Percentiles rank a stretch among this genome's conserved stretches.
These are phyloP conservation scores for Phytophthora foliorum DNA, from an alignment of 352 stramenopile genomes.

Conservation along the genomic window DNA sequence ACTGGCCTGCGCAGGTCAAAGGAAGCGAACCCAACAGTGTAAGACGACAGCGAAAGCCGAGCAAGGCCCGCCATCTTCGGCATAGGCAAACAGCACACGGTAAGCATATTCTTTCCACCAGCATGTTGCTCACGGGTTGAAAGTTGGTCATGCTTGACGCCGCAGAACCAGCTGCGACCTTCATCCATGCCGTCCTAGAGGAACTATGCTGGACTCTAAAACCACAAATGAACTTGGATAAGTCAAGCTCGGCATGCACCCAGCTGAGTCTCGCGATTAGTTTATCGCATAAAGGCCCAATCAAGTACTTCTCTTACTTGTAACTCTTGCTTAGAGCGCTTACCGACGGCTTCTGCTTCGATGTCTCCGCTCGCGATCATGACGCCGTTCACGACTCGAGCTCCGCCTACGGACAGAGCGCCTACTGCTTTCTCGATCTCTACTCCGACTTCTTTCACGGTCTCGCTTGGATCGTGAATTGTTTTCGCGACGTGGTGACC, in stretches of 20 bases:
- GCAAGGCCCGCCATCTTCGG: background rate
- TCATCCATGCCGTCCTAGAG: constrained; percentile 19
- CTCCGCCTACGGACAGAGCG: constrained; percentile 17
- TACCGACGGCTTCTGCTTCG: constrained; percentile 14
- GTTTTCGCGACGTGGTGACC: constrained; percentile 14
- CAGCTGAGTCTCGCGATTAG: background rate
- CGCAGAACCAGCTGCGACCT: constrained; percentile 14
- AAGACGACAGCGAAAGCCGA: background rate
- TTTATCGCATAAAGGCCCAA: background rate
- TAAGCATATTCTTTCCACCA: constrained; percentile 16
- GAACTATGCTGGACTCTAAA: background rate
- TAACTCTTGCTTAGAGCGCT: background rate
- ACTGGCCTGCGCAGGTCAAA: background rate
- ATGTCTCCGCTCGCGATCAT: constrained; percentile 15
- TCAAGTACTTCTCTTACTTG: too few relatives aligned
- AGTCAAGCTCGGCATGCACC: too few relatives aligned
- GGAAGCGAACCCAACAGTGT: background rate
- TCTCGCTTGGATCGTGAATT: constrained; percentile 28
- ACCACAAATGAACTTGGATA: background rate
- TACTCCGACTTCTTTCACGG: constrained; percentile 15
- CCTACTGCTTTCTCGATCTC: constrained; percentile 10
- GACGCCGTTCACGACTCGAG: constrained; percentile 15
- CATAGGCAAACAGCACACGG: background rate
- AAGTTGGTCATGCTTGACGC: constrained; percentile 2
- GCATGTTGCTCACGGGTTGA: constrained; percentile 30